Evolutionary conservation across 148 eudicot species (phyloP).

Genomic region (Amaranthus hypochondriacus): DNA sequence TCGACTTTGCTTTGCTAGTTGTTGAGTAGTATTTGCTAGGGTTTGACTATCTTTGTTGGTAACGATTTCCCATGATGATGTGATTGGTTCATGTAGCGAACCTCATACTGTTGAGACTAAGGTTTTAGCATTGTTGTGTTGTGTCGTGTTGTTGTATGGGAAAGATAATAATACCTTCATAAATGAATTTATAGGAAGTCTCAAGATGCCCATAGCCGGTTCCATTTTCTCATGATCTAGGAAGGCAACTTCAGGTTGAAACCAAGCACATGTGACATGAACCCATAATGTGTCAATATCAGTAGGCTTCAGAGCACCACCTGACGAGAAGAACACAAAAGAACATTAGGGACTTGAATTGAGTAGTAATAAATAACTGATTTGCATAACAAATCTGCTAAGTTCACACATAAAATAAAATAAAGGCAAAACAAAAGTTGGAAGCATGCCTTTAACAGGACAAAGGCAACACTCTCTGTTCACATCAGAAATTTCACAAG

Average conservation of each 20-base stretch:
- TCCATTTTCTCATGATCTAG: constrained; percentile 72
- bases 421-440: not conserved
- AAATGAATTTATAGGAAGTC: constrained; percentile 61
- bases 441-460: constrained; percentile 75
- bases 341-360: not conserved
- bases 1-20: no score
- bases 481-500: constrained; percentile 68
- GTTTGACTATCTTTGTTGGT: no score
- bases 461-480: constrained; percentile 89
- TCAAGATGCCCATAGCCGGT: constrained; percentile 80
- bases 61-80: no score
- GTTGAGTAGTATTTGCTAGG: no score
- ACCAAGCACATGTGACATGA: constrained; percentile 99
- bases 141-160: no score
- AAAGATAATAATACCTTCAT: constrained; percentile 42
- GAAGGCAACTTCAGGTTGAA: constrained; percentile 86
- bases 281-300: constrained; percentile 83
- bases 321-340: constrained; percentile 33
- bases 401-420: not conserved
- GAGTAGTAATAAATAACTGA: constrained; percentile 5
- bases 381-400: constrained; percentile 9
- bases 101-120: no score
- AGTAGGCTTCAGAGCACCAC: constrained; percentile 98
- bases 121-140: no score
- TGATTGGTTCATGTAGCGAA: no score